A percentile compares a stretch with the other conserved stretches of the same genome.
phyloP scores from a whole-genome alignment of 2,329 filamentous ascomycete species.

The Penicillium griseofulvum region DNA sequence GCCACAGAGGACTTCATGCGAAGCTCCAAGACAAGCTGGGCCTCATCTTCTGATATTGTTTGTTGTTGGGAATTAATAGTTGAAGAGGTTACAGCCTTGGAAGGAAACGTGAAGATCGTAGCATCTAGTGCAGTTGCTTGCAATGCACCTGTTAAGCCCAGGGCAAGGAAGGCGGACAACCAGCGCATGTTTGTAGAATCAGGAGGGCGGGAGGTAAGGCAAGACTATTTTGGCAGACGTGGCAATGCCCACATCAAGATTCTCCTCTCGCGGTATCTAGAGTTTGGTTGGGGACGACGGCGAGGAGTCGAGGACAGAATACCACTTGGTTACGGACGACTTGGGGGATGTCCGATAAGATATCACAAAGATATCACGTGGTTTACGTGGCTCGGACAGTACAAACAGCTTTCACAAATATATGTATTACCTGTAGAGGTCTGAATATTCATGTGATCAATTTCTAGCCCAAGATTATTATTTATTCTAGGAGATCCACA shows the following conservation, averaged over 20 bases:
- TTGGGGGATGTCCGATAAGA: conserved; percentile 7
- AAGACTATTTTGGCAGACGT: not conserved
- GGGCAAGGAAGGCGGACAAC: conserved; percentile 27
- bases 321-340: not conserved
- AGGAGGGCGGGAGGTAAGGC: not conserved
- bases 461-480: not conserved
- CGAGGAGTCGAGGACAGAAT: not conserved
- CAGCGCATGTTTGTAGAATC: conserved; percentile 25
- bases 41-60: conserved; percentile 30
- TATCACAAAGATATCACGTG: conserved; percentile 6
- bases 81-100: conserved; percentile 2
- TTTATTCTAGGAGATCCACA: not conserved
- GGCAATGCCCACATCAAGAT: not conserved
- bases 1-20: conserved; percentile 51
- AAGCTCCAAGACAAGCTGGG: conserved; percentile 44
- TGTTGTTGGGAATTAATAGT: not conserved
- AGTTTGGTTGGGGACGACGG: not conserved
- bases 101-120: conserved; percentile 35
- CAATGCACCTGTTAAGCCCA: conserved; percentile 25
- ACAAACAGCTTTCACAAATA: not conserved
- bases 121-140: conserved; percentile 31
- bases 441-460: not conserved
- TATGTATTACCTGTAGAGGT: not conserved
- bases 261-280: not conserved
- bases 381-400: not conserved